Percentiles rank a stretch among this genome's conserved stretches.
Evolutionary conservation across 129 eudicot genomes (phyloP).

Genomic region (Tanacetum coccineum): DNA sequence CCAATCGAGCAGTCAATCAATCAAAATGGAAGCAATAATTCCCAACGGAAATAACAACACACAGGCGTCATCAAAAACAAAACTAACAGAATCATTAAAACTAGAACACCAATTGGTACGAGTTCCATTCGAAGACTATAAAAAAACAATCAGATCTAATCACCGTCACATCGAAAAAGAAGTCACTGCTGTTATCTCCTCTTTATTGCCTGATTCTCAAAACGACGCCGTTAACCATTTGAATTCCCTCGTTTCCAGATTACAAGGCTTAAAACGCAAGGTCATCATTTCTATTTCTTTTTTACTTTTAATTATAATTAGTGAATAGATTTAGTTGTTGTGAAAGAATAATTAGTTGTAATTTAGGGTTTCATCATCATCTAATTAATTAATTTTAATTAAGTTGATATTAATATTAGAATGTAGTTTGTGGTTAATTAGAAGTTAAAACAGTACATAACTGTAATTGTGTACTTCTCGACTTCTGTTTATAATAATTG

Average conservation of each 20-base stretch:
- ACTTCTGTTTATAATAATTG: too few species aligned
- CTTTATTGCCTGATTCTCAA: slow-evolving; percentile 42
- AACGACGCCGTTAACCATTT: slow-evolving; percentile 84
- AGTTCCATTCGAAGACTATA: slow-evolving; percentile 95
- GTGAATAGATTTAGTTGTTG: too few species aligned
- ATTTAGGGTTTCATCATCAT: too few species aligned
- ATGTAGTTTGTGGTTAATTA: too few species aligned
- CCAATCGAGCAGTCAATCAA: too few species aligned
- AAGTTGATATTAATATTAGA: too few species aligned
- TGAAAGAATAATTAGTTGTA: too few species aligned
- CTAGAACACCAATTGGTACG: slow-evolving; percentile 84
- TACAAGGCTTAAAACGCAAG: slow-evolving; percentile 94
- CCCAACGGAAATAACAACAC: slow-evolving; percentile 14
- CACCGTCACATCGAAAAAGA: slow-evolving; percentile 94
- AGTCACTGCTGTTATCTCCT: slow-evolving; percentile 63
- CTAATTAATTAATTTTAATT: too few species aligned
- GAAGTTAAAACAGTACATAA: too few species aligned
- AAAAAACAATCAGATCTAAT: slow-evolving; percentile 91
- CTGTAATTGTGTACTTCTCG: too few species aligned
- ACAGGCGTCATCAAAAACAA: slow-evolving; percentile 35
- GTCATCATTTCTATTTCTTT: too few species aligned
- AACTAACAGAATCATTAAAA: slow-evolving; percentile 67
- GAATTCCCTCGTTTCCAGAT: slow-evolving; percentile 76
- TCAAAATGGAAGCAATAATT: background rate
- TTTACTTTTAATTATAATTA: too few species aligned